Evolutionary conservation across 2,329 filamentous ascomycete species (phyloP), one percentile per base, ranked within the genome.

Genomic region (Lecanicillium sp.): DNA sequence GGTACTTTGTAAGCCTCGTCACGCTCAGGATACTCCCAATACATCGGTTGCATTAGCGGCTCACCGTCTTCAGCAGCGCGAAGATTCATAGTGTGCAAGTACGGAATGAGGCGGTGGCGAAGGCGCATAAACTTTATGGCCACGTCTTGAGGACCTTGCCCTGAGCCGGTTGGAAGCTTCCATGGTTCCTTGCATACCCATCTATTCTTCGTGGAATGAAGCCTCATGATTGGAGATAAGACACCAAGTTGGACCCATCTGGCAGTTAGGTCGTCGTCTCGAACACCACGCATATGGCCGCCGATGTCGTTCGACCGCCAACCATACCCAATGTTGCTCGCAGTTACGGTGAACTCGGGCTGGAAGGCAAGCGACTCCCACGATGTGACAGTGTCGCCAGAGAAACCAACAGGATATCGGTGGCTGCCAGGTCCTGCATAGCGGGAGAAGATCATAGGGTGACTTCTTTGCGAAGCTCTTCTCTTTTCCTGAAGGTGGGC

Each of bases 251-350:
- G 74, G 1, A 75, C 63, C 74, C 74, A 78, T 28, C 74, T 63
- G 2, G 68, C 65, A 2, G 64, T 62, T 4, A 76, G 58, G 49
- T 79, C 71, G 38, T 76, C 73, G 41, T 74, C 70, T 19, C 68
- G 65, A 29, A 52, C 53, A 9, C 75, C 75, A 3, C 53, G 51
- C 42, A 71, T 68, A 51, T 78, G 75, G 1, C 75, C 75, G 17
- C 74, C 74, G 27, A 79, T 75, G 48, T 79, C 75, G 51, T 79
- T 73, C 37, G 68, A 74, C 75, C 75, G 78, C 74, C 74, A 78
- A 3, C 73, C 74, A 45, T 74, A 79, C 2, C 75, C 75, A 73
- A 80, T 78, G 52, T 83, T 82, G 9, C 41, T 43, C 12, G 41
- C 41, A 8, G 41, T 43, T 4, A 36, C 41, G 7, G 78, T 83